Evolutionary conservation across 257 asterid species (phyloP).

Genomic region (Solanum sejunctum): DNA sequence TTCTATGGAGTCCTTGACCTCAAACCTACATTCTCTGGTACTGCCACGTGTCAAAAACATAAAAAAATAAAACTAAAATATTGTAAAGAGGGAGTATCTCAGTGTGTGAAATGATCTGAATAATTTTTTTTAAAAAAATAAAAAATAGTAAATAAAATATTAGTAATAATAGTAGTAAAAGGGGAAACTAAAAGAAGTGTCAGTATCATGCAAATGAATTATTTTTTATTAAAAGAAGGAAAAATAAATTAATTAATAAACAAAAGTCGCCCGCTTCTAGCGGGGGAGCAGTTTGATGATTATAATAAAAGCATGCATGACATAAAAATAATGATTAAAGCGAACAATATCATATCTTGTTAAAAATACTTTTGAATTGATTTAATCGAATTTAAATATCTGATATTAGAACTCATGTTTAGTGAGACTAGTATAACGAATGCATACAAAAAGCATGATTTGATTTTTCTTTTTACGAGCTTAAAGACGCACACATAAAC

Average conservation of each 20-base stretch:
- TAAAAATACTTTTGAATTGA: not conserved
- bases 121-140: not conserved
- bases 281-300: constrained; percentile 60
- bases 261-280: constrained; percentile 26
- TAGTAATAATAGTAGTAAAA: not conserved
- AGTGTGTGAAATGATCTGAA: not conserved
- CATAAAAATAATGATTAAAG: not conserved
- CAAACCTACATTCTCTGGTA: not conserved
- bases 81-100: not conserved
- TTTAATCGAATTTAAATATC: not conserved
- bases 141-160: not conserved
- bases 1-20: not conserved
- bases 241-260: not conserved
- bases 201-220: not conserved
- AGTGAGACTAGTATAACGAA: not conserved
- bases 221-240: not conserved
- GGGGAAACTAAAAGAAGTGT: not conserved
- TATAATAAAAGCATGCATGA: not conserved
- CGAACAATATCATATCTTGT: not conserved
- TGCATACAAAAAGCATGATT: not conserved
- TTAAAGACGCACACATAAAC: too few species aligned
- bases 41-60: not conserved
- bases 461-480: not conserved
- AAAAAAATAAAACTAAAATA: not conserved
- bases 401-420: not conserved